phyloP scores from a whole-genome alignment of 73 alveolate species.

The Tetrahymena thermophila region DNA sequence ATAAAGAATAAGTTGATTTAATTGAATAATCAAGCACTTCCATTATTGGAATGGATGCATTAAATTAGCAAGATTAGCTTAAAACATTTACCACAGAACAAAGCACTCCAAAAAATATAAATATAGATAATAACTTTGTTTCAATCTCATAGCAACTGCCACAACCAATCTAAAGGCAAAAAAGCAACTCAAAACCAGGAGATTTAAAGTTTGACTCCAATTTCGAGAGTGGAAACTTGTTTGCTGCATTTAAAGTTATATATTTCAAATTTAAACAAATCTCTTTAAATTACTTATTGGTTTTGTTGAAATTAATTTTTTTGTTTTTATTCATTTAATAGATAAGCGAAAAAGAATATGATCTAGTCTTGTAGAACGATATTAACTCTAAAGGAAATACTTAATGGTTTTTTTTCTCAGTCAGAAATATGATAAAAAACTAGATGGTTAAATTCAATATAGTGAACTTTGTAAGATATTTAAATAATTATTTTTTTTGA shows the following conservation, averaged over 20 bases:
- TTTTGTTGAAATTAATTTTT: background rate
- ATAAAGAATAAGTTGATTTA: background rate
- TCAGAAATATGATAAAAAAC: background rate
- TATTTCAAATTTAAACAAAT: background rate
- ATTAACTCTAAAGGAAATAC: constrained; percentile 81
- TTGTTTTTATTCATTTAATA: background rate
- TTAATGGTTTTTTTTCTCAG: constrained; percentile 74
- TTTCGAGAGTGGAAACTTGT: constrained; percentile 80
- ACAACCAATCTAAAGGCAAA: background rate
- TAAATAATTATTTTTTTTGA: too few species aligned
- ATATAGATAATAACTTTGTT: background rate
- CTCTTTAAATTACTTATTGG: background rate
- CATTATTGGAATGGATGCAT: background rate
- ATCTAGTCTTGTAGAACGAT: constrained; percentile 67
- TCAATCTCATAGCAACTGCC: background rate
- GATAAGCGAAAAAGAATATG: constrained; percentile 47
- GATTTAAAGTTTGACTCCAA: constrained; percentile 64
- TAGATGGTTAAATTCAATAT: constrained; percentile 57
- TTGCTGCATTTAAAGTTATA: constrained; percentile 43
- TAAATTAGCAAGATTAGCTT: background rate
- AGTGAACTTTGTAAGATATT: constrained; percentile 32
- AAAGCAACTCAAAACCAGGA: background rate
- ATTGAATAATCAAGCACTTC: background rate
- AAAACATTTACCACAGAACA: background rate
- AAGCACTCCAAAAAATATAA: background rate